Base-by-base conservation (phyloP, 2,329 filamentous ascomycete genomes). In the Colletotrichum kahawae region DNA sequence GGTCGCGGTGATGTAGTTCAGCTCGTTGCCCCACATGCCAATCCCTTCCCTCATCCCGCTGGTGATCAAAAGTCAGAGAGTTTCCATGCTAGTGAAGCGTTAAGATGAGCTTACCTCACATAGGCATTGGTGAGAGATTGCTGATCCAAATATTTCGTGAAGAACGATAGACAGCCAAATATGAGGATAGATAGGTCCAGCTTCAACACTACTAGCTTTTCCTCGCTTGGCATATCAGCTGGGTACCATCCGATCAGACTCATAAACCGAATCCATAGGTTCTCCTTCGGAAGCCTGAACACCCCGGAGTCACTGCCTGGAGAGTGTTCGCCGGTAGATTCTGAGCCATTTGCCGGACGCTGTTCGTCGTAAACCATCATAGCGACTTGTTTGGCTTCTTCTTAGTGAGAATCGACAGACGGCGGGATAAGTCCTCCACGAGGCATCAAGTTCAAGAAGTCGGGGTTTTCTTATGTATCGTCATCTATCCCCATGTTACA, bases 81-180 rank as follows among this genome's bases (percentile, higher is more conserved):
- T 14, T 56, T 56, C 1, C 21, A 24, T 56, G 2, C 51, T 2
- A 3, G 0, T 56, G 6, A 27, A 56, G 51, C 4, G 16, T 56
- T 0, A 8, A 1, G 12, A 12, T n/a, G 0, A 43, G 38, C 21
- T 21, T 56, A 56, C 51, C 51, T 56, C 21, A 56, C 51, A 12
- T 56, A 56, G 2, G 51, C 51, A 27, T 56, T 56, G 0, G 51
- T 56, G 0, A 56, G 21, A 56, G 51, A 56, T 27, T 56, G 51
- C 24, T 56, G 51, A 51, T 84, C 82, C 4, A 85, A 78, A 68
- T 84, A 84, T 31, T 85, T 85, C 3, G 83, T 85, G 74, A 85
- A 85, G 76, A 84, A 84, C 1, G 81, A 83, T 5, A 84, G 77
- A 29, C 83, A 85, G 0, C 83, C 83, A 69, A 83, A 84, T 10